Percentiles rank a stretch among this genome's conserved stretches.
Evolutionary conservation across 163 green algal species (phyloP).

Genomic region (Picocystis sp.): DNA sequence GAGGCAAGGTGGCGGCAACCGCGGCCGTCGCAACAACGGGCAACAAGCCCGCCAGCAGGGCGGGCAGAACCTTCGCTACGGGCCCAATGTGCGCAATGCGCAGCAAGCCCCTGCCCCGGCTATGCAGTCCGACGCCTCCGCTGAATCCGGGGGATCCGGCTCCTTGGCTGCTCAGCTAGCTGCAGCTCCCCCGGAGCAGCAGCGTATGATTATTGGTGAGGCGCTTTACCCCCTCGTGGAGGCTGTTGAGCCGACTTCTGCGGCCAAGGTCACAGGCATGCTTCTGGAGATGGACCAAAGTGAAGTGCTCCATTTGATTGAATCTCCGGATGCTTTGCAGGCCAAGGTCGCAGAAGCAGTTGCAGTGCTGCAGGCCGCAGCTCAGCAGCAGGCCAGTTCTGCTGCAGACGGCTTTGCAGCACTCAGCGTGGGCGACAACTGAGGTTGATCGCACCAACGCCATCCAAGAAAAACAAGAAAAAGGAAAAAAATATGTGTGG

Average conservation of each 20-base stretch:
- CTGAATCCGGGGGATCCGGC: conserved; percentile 1
- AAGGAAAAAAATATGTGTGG: too few species aligned
- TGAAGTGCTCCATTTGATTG: conserved; percentile 90
- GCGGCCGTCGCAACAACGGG: neutral
- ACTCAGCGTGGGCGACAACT: too few species aligned
- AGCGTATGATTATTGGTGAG: conserved; percentile 62
- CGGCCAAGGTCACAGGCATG: conserved; percentile 97
- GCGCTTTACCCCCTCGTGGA: conserved; percentile 82
- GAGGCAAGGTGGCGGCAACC: neutral
- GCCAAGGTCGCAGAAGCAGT: conserved; percentile 39
- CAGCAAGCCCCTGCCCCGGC: conserved; percentile 9
- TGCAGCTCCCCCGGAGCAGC: conserved; percentile 22
- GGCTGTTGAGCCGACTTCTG: conserved; percentile 59
- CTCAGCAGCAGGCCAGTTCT: too few species aligned
- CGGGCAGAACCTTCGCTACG: conserved; percentile 6
- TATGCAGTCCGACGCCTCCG: conserved; percentile 1
- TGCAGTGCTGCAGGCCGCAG: conserved; percentile 20
- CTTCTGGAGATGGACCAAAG: conserved; percentile 87
- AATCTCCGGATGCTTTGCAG: conserved; percentile 34
- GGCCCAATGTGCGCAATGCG: conserved; percentile 12
- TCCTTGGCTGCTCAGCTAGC: conserved; percentile 18
- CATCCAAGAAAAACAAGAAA: too few species aligned
- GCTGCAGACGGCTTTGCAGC: too few species aligned
- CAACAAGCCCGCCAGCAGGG: conserved; percentile 1
- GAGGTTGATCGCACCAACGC: too few species aligned